Percentiles rank a stretch among this genome's conserved stretches.
phyloP scores from a whole-genome alignment of 345 rosid genomes.

The Citrus cavaleriei region DNA sequence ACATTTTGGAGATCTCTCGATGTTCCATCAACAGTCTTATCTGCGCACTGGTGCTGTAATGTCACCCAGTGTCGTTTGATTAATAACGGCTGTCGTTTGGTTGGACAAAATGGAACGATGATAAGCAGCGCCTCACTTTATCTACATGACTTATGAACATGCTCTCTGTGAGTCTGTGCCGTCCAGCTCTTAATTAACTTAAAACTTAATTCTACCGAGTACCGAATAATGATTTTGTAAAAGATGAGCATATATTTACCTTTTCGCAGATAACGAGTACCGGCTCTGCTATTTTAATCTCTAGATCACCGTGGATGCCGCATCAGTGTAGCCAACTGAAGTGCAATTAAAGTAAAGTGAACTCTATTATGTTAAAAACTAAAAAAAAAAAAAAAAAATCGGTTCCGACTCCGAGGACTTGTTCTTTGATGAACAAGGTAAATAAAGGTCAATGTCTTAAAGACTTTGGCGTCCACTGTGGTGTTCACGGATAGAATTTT shows the following conservation, averaged over 20 bases:
- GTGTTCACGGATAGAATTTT: too few species aligned
- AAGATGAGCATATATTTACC: not conserved
- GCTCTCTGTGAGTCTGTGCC: not conserved
- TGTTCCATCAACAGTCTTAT: not conserved
- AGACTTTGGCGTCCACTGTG: too few species aligned
- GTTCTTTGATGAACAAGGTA: too few species aligned
- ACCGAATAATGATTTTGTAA: not conserved
- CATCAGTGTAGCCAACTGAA: not conserved
- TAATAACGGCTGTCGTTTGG: not conserved
- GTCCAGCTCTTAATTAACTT: not conserved
- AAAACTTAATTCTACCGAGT: not conserved
- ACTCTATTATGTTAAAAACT: not conserved
- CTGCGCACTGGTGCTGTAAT: not conserved
- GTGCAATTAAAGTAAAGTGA: not conserved
- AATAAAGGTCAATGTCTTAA: too few species aligned
- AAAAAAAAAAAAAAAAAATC: too few species aligned
- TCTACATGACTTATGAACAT: not conserved
- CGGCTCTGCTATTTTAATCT: not conserved
- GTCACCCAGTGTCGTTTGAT: not conserved
- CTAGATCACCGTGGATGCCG: not conserved
- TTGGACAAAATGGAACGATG: not conserved
- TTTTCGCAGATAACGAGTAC: not conserved
- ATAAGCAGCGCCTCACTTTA: not conserved
- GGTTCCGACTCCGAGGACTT: too few species aligned
- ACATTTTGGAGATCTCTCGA: slow-evolving; percentile 29